These are phyloP conservation scores for Alternaria longipes DNA, from an alignment of 2,329 filamentous ascomycete species.

Conservation along the genomic window DNA sequence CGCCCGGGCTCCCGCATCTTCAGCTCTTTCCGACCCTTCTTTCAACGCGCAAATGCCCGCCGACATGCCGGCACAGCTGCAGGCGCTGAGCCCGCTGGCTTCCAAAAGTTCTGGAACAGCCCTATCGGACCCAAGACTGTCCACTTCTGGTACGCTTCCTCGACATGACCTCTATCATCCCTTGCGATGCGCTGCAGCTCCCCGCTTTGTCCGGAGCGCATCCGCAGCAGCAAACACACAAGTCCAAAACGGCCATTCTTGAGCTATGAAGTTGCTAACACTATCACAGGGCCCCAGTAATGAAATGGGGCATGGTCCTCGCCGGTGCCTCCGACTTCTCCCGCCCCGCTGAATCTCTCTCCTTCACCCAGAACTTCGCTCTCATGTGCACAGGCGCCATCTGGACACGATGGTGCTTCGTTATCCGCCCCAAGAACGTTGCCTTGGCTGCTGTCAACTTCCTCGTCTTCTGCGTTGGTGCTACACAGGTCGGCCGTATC, in stretches of 20 bases:
- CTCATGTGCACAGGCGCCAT: conserved; percentile 91
- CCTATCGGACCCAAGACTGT: conserved; percentile 74
- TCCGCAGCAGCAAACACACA: background rate
- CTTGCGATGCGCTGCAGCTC: background rate
- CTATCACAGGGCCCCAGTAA: conserved; percentile 80
- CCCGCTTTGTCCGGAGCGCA: conserved; percentile 17
- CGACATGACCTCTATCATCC: background rate
- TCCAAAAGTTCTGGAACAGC: conserved; percentile 73
- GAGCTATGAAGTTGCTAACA: conserved; percentile 9
- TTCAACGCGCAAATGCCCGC: conserved; percentile 65
- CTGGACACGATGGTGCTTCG: conserved; percentile 98
- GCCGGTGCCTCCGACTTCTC: conserved; percentile 91
- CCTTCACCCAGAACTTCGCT: conserved; percentile 88
- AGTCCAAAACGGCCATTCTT: background rate
- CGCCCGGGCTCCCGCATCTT: conserved; percentile 67
- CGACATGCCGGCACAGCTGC: conserved; percentile 76
- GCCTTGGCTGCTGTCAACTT: conserved; percentile 97
- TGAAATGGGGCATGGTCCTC: conserved; percentile 93
- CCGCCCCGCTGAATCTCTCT: conserved; percentile 91
- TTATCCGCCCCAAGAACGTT: conserved; percentile 93
- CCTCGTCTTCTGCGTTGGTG: conserved; percentile 89
- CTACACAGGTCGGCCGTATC: conserved; percentile 84
- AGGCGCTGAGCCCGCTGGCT: conserved; percentile 57
- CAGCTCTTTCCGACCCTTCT: conserved; percentile 61
- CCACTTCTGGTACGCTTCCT: conserved; percentile 83